These are phyloP conservation scores for Dioszegia hungarica DNA, from an alignment of 768 basidiomycete genomes.

Conservation along the genomic window DNA sequence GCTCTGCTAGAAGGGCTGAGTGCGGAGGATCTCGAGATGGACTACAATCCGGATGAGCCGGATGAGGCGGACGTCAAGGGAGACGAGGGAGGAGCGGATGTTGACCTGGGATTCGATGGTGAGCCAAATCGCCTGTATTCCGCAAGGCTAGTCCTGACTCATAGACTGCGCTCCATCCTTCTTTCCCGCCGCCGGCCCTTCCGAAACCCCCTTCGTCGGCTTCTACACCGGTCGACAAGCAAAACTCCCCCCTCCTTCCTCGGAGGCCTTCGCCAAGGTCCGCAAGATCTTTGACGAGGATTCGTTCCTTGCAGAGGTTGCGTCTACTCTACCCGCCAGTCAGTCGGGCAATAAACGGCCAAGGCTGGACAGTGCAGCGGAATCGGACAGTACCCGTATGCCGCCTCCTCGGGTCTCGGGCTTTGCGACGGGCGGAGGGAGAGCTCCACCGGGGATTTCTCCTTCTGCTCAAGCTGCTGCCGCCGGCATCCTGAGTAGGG, in stretches of 20 bases:
- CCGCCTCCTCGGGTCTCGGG: neutral
- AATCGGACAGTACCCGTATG: neutral
- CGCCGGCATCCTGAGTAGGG: neutral
- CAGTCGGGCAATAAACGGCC: conserved; percentile 13
- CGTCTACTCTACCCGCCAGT: neutral
- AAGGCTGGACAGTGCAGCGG: neutral
- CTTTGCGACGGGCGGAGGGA: conserved; percentile 16
- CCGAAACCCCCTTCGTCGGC: neutral
- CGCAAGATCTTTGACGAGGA: conserved; percentile 17
- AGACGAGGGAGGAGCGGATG: neutral
- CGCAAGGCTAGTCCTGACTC: neutral
- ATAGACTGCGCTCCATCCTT: neutral
- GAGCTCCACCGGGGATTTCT: conserved; percentile 19
- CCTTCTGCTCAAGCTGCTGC: neutral
- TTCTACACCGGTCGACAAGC: conserved; percentile 8
- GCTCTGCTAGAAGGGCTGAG: conserved; percentile 28
- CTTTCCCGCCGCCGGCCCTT: neutral
- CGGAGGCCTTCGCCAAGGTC: conserved; percentile 5
- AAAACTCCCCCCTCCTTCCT: conserved; percentile 15
- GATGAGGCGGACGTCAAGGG: conserved; percentile 3
- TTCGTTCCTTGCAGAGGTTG: neutral
- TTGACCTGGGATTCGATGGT: neutral
- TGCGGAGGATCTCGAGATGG: conserved; percentile 31
- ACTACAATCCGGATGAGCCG: conserved; percentile 18
- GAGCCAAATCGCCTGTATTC: neutral